Conservation (phyloP, 2,329 filamentous ascomycete species). For the Biscogniauxia mediterranea region DNA sequence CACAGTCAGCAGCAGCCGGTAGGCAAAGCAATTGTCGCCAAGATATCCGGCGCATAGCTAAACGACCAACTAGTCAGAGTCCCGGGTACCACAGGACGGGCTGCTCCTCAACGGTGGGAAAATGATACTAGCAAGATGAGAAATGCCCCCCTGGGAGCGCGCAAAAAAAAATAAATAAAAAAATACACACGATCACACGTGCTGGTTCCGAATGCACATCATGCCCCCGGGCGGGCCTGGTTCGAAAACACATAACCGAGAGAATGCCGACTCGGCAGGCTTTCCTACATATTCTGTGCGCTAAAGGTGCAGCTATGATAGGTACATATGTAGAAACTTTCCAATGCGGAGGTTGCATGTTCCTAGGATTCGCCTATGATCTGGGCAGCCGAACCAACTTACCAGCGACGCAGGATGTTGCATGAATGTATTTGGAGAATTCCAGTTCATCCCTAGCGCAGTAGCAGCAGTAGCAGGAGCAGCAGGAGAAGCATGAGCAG, state of each 20-base stretch:
- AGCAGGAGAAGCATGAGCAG: not conserved
- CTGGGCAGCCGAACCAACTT: conserved; percentile 18
- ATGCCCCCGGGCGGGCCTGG: conserved; percentile 25
- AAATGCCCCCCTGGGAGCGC: conserved; percentile 6
- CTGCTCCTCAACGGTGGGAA: conserved; percentile 1
- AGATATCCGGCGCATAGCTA: conserved; percentile 10
- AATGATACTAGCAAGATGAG: conserved; percentile 1
- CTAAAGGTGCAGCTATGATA: conserved; percentile 13
- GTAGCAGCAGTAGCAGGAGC: too few species aligned
- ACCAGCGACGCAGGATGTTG: conserved; percentile 10
- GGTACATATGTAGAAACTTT: conserved; percentile 17
- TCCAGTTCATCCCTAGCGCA: conserved; percentile 24
- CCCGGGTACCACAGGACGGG: not conserved
- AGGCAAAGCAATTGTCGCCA: not conserved
- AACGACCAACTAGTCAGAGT: conserved; percentile 3
- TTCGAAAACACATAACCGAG: conserved; percentile 19
- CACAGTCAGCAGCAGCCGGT: not conserved
- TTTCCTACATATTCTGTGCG: conserved; percentile 20
- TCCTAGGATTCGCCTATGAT: conserved; percentile 4
- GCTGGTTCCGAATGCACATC: conserved; percentile 26
- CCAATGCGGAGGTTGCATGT: conserved; percentile 31
- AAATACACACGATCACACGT: conserved; percentile 2
- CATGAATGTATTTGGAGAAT: conserved; percentile 19
- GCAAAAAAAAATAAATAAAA: not conserved
- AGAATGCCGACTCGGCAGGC: conserved; percentile 25